A percentile compares a stretch with the other conserved stretches of the same genome.
These are phyloP conservation scores for Basidioascus undulatus DNA, from an alignment of 768 basidiomycete genomes.

Conservation along the genomic window DNA sequence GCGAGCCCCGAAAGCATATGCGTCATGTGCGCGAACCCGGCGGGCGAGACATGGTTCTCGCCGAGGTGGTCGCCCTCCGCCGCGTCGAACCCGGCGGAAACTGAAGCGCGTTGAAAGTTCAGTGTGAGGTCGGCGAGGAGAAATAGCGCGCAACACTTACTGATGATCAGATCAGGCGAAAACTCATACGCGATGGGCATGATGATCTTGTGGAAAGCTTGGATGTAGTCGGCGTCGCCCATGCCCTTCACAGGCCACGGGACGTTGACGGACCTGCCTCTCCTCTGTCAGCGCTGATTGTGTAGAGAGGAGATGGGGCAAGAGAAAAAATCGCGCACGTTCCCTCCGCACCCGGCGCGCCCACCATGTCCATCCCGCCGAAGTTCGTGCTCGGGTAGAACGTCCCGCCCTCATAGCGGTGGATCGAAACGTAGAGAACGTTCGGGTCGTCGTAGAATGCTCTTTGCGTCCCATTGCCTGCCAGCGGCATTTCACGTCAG, in stretches of 20 bases:
- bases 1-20: slow-evolving; percentile 82
- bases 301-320: slow-evolving; percentile 3
- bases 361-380: slow-evolving; percentile 64
- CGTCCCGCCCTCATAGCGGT: slow-evolving; percentile 71
- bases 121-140: neutral
- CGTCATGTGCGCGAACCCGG: slow-evolving; percentile 95
- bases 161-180: slow-evolving; percentile 81
- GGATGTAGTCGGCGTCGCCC: slow-evolving; percentile 84
- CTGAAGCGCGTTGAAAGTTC: slow-evolving; percentile 23
- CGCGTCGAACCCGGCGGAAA: slow-evolving; percentile 95
- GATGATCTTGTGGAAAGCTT: slow-evolving; percentile 82
- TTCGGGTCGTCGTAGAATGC: slow-evolving; percentile 83
- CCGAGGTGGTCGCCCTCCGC: slow-evolving; percentile 81
- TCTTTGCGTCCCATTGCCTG: slow-evolving; percentile 90
- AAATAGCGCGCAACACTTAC: slow-evolving; percentile 32
- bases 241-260: slow-evolving; percentile 78
- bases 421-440: slow-evolving; percentile 80
- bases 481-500: neutral
- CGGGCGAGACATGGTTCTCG: slow-evolving; percentile 68
- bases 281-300: too few relatives aligned
- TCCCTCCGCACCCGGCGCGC: slow-evolving; percentile 59
- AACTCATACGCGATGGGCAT: slow-evolving; percentile 98
- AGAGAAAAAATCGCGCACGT: slow-evolving; percentile 34
- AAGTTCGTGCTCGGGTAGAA: slow-evolving; percentile 89
- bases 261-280: slow-evolving; percentile 65